Percentiles rank a stretch among this genome's conserved stretches.
These are phyloP conservation scores for Aspergillus homomorphus DNA, from an alignment of 495 filamentous ascomycete species.

Conservation along the genomic window DNA sequence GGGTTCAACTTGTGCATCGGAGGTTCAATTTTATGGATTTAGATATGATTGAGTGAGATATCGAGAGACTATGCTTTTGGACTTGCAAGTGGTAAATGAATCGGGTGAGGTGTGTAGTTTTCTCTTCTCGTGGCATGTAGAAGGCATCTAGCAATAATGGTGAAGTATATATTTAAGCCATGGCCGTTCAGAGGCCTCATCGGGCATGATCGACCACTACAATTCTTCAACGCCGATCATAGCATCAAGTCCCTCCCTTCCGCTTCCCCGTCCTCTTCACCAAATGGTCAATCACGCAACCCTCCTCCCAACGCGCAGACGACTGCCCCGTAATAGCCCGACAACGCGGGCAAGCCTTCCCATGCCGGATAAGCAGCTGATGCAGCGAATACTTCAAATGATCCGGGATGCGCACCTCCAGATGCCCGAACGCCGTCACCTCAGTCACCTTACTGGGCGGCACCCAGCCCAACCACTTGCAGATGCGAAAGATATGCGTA, in stretches of 20 bases:
- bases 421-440: conserved; percentile 73
- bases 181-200: too few species aligned
- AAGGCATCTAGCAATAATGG: background rate
- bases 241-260: conserved; percentile 22
- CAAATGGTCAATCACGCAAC: conserved; percentile 51
- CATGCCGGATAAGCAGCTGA: conserved; percentile 82
- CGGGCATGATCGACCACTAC: too few species aligned
- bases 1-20: background rate
- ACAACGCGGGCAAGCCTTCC: conserved; percentile 76
- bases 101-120: background rate
- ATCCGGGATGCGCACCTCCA: conserved; percentile 77
- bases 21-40: background rate
- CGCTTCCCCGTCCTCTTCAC: conserved; percentile 44
- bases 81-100: background rate
- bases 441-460: conserved; percentile 56
- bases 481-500: conserved; percentile 79
- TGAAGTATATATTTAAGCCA: background rate
- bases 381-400: conserved; percentile 88
- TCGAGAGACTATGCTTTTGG: background rate
- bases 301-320: conserved; percentile 45
- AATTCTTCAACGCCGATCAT: too few species aligned
- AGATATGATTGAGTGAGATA: too few species aligned
- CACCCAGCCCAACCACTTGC: conserved; percentile 84
- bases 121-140: background rate
- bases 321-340: conserved; percentile 52